Evolutionary conservation across 805 yeast genomes (phyloP).

Genomic region (Candida vaughaniae): DNA sequence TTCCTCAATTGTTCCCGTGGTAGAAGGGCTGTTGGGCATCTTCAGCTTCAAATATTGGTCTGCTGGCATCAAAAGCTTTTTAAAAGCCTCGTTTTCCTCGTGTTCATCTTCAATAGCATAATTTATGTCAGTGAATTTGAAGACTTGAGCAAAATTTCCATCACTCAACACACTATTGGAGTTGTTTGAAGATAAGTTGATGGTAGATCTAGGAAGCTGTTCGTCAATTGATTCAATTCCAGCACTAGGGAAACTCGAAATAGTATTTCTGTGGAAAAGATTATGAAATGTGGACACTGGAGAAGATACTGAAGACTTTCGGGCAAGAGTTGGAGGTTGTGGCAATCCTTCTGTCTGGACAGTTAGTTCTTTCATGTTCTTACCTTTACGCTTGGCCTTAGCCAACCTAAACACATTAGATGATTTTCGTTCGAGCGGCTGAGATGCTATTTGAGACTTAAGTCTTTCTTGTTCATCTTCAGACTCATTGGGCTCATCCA

Average conservation of each 20-base stretch:
- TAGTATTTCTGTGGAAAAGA: constrained; percentile 31
- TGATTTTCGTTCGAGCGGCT: constrained; percentile 11
- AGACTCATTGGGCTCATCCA: constrained; percentile 6
- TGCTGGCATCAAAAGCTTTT: constrained; percentile 31
- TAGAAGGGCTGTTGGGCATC: constrained; percentile 15
- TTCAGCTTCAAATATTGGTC: constrained; percentile 31
- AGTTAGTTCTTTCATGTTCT: constrained; percentile 22
- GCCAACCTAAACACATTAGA: constrained; percentile 13
- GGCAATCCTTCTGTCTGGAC: constrained; percentile 24
- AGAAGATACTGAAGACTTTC: constrained; percentile 27
- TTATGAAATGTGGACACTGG: constrained; percentile 33
- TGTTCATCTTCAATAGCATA: constrained; percentile 22
- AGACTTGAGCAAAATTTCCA: constrained; percentile 27
- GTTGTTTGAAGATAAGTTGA: constrained; percentile 34
- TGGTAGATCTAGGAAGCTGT: constrained; percentile 18
- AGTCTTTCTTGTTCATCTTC: constrained; percentile 4
- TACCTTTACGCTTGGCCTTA: constrained; percentile 9
- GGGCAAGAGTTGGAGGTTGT: constrained; percentile 6
- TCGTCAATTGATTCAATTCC: constrained; percentile 8
- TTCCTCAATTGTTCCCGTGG: constrained; percentile 4
- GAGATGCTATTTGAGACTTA: constrained; percentile 3
- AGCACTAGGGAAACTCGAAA: neutral
- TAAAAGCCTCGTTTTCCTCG: constrained; percentile 26
- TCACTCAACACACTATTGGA: constrained; percentile 34
- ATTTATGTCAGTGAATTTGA: constrained; percentile 34